phyloP scores from a whole-genome alignment of 2,329 filamentous ascomycete genomes.

The Colletotrichum cordylinicola region DNA sequence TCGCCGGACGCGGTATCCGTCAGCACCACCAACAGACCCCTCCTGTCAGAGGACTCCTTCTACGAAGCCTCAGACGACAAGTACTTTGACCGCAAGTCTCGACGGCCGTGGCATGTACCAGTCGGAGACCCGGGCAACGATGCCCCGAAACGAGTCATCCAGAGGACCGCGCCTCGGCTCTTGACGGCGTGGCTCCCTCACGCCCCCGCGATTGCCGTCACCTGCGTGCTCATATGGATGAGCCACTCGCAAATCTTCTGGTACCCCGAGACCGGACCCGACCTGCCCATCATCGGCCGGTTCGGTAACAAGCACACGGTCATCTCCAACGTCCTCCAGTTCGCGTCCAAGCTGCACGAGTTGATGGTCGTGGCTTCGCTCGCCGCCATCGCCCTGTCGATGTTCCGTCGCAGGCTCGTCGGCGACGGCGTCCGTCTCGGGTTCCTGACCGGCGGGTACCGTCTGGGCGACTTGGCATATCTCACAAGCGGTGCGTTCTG shows the following conservation, averaged over 20 bases:
- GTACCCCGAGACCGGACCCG: neutral
- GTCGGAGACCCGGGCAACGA: neutral
- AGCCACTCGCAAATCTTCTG: neutral
- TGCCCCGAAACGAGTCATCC: neutral
- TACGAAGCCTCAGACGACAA: neutral
- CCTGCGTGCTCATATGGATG: neutral
- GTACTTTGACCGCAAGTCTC: neutral
- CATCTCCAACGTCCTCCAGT: constrained; percentile 1
- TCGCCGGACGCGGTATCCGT: neutral
- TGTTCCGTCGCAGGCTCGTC: neutral
- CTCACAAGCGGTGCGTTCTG: neutral
- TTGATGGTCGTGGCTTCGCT: neutral
- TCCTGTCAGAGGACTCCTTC: neutral
- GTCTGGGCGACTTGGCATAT: neutral
- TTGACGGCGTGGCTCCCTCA: neutral
- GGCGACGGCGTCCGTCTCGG: neutral
- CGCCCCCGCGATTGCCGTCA: neutral
- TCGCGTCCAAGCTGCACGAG: constrained; percentile 1
- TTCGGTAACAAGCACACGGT: neutral
- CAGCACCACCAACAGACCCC: neutral
- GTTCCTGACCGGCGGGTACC: constrained; percentile 4
- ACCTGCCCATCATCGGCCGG: neutral
- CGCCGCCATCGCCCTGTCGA: neutral
- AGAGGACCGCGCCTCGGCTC: neutral
- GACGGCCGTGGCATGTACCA: neutral